Percentiles rank a stretch among this genome's conserved stretches.
phyloP scores from a whole-genome alignment of 1,139 yeast species.

The Yamadazyma mexicana region DNA sequence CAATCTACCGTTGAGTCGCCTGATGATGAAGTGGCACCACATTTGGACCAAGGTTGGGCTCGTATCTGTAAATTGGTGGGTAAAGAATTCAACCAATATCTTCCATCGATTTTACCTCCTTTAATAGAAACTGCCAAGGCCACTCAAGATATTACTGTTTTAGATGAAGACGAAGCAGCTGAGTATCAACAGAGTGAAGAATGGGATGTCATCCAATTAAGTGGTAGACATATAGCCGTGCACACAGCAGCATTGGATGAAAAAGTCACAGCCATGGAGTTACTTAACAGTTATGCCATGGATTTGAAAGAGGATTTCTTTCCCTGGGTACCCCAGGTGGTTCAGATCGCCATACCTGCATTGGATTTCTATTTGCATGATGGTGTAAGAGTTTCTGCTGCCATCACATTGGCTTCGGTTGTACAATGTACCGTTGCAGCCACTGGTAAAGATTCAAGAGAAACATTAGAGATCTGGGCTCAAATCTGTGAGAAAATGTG shows the following conservation, averaged over 20 bases:
- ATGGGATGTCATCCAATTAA: constrained; percentile 90
- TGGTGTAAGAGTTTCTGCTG: constrained; percentile 90
- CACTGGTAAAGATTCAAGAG: constrained; percentile 55
- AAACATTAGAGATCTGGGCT: constrained; percentile 69
- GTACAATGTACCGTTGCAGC: constrained; percentile 69
- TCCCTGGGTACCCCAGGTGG: constrained; percentile 79
- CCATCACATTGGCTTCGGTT: constrained; percentile 78
- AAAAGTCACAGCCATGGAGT: constrained; percentile 88
- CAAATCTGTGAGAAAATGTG: constrained; percentile 68
- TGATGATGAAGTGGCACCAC: constrained; percentile 86
- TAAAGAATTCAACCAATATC: constrained; percentile 79
- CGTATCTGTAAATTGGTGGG: constrained; percentile 87
- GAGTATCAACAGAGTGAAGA: constrained; percentile 83
- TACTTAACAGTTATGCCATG: constrained; percentile 83
- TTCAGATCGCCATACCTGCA: constrained; percentile 85
- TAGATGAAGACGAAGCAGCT: constrained; percentile 87
- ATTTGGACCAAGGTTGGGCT: constrained; percentile 95
- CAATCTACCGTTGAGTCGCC: constrained; percentile 59
- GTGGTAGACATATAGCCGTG: constrained; percentile 92
- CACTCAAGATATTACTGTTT: constrained; percentile 81
- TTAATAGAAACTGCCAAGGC: constrained; percentile 82
- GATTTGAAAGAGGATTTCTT: constrained; percentile 80
- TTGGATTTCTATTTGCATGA: constrained; percentile 89
- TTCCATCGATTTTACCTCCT: constrained; percentile 89
- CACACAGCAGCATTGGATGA: constrained; percentile 92